These are phyloP conservation scores for Monosporascus sp. DNA, from an alignment of 2,329 filamentous ascomycete genomes.

Conservation along the genomic window DNA sequence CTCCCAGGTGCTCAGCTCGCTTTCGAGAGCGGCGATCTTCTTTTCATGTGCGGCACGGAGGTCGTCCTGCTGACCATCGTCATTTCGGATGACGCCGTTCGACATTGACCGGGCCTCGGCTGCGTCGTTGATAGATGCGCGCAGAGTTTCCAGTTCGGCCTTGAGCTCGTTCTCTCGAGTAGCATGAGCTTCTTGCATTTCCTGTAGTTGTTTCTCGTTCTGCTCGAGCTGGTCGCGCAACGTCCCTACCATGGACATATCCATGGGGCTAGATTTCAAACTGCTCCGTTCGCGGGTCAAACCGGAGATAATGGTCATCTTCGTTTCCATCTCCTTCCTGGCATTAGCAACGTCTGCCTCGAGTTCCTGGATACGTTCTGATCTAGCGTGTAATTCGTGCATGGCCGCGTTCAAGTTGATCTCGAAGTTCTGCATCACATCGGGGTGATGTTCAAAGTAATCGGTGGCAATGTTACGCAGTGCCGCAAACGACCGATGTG, in stretches of 20 bases:
- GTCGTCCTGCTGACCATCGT: constrained; percentile 25
- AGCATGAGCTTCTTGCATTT: constrained; percentile 68
- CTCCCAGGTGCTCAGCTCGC: constrained; percentile 71
- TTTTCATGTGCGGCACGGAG: constrained; percentile 41
- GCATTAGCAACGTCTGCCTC: constrained; percentile 78
- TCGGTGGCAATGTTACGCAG: constrained; percentile 84
- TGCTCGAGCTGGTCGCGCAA: constrained; percentile 84
- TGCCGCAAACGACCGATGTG: constrained; percentile 84
- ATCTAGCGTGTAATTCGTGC: constrained; percentile 81
- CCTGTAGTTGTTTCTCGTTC: constrained; percentile 73
- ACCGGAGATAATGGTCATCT: constrained; percentile 92
- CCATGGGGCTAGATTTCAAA: constrained; percentile 76
- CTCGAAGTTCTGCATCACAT: constrained; percentile 88
- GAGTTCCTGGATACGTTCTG: constrained; percentile 84
- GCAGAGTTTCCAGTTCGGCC: constrained; percentile 65
- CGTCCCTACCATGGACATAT: constrained; percentile 83
- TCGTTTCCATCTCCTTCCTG: constrained; percentile 94
- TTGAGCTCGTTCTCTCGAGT: constrained; percentile 70
- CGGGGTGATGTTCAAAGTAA: constrained; percentile 75
- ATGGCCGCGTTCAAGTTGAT: constrained; percentile 86
- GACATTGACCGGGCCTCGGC: constrained; percentile 13
- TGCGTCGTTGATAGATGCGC: constrained; percentile 43
- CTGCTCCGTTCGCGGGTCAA: constrained; percentile 89
- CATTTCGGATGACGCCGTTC: constrained; percentile 19
- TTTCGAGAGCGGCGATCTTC: constrained; percentile 61